Evolutionary conservation across 2,329 filamentous ascomycete species (phyloP).

Genomic region (Blumeria hordei): DNA sequence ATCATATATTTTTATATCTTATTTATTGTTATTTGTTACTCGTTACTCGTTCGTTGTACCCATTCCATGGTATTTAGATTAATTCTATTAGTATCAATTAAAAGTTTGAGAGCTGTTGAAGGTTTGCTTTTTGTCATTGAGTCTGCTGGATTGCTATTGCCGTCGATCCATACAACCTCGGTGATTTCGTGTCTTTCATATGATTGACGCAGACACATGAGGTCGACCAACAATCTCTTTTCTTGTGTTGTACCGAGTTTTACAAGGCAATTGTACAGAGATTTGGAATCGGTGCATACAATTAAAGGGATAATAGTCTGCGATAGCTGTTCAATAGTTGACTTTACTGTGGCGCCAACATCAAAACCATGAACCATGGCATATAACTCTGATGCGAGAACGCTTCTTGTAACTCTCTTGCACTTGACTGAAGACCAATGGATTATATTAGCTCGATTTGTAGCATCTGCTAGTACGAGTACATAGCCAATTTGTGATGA

Average conservation of each 20-base stretch:
- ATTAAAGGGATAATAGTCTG: not conserved
- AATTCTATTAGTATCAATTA: no score
- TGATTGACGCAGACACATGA: not conserved
- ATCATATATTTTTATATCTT: no score
- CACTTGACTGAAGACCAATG: not conserved
- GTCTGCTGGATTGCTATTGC: not conserved
- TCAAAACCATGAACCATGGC: not conserved
- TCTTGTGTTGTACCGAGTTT: conserved; percentile 1
- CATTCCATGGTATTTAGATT: no score
- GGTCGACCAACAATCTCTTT: not conserved
- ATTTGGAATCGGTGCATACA: not conserved
- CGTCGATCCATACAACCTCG: not conserved
- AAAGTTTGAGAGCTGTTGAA: not conserved
- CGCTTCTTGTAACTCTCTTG: conserved; percentile 1
- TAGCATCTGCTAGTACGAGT: not conserved
- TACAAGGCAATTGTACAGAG: not conserved
- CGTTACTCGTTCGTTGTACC: no score
- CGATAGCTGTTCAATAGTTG: not conserved
- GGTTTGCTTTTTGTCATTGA: not conserved
- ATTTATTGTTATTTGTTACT: no score
- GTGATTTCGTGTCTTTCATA: not conserved
- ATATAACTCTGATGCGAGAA: not conserved
- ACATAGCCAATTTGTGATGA: not conserved
- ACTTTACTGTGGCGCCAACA: not conserved
- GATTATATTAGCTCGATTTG: not conserved